Base-by-base conservation (phyloP, 768 basidiomycete species). In the Mrakia hoshinonis region DNA sequence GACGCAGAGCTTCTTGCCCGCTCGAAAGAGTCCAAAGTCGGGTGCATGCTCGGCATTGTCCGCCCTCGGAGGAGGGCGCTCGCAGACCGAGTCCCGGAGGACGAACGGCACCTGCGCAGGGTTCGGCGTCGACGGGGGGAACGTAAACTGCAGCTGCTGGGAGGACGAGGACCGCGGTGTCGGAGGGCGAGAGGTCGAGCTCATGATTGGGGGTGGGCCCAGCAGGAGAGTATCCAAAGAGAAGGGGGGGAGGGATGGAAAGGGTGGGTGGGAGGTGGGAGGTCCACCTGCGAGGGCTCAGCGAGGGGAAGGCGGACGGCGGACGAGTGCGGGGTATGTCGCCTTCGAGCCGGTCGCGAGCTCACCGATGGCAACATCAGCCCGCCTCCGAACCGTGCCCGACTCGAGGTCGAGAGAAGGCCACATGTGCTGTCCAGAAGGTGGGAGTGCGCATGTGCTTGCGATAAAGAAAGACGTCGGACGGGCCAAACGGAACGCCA, bases 1-100 rank as follows among this genome's bases (percentile, higher is more conserved):
- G 43, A 73, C 66, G 43, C 72, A 73, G 5, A 73, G 67, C 43
- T 69, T 68, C 38, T 67, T 67, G 10, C 72, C 72, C 51, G 68
- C 46, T 1, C 72, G 31, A 46, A 73, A 73, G 47, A 73, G 62
- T 4, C 67, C 72, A 47, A 73, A 64, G 58, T 72, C 70, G 1
- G 51, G 54, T 36, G 54, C 55, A 7, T 62, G 34, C 49, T 39
- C 46, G 54, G 43, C 65, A 29, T 60, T 66, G 29, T 71, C 70
- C 6, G 70, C 70, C 63, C 65, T 46, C 31, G 70, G 61, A 36
- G 70, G 70, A 9, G 70, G 70, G 54, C 70, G 65, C 48, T 72
- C 70, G 49, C 70, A 72, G 47, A 72, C 70, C 31, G 70, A 72
- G 34, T 72, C 70, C 24, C 70, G 38, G 24, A 72, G 55, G 13